Conservation (phyloP, 2,329 filamentous ascomycete genomes). For the Aureobasidium pullulans region DNA sequence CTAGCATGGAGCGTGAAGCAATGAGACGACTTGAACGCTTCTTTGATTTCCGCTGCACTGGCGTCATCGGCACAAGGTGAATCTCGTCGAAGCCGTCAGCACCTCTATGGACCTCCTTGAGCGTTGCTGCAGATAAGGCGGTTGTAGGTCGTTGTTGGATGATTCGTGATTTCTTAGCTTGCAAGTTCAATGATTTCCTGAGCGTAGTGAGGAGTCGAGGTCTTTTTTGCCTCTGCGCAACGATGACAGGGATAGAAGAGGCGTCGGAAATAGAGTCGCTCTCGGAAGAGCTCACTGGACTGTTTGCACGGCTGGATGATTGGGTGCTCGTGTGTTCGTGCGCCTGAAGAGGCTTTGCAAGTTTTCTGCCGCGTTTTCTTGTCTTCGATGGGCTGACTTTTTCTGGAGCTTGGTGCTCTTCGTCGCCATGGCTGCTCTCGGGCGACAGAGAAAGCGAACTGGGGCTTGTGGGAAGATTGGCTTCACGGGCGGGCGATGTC, state of each 20-base stretch:
- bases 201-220: neutral
- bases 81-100: neutral
- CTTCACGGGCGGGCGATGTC: neutral
- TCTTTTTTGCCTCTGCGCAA: neutral
- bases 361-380: neutral
- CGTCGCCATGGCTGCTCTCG: neutral
- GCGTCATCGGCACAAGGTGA: neutral
- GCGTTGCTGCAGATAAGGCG: neutral
- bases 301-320: neutral
- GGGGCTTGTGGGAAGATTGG: neutral
- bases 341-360: neutral
- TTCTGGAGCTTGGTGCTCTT: neutral
- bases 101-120: neutral
- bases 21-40: neutral
- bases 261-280: neutral
- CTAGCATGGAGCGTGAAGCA: neutral
- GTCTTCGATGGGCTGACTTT: neutral
- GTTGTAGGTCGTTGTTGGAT: neutral
- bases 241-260: neutral
- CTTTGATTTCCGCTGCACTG: neutral
- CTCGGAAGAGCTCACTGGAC: conserved; percentile 1
- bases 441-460: neutral
- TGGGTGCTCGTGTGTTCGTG: neutral
- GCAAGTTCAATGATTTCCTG: neutral
- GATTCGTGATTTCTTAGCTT: neutral